Evolutionary conservation across 164 flowering plant species (phyloP).

Genomic region (Vitis cinerea): DNA sequence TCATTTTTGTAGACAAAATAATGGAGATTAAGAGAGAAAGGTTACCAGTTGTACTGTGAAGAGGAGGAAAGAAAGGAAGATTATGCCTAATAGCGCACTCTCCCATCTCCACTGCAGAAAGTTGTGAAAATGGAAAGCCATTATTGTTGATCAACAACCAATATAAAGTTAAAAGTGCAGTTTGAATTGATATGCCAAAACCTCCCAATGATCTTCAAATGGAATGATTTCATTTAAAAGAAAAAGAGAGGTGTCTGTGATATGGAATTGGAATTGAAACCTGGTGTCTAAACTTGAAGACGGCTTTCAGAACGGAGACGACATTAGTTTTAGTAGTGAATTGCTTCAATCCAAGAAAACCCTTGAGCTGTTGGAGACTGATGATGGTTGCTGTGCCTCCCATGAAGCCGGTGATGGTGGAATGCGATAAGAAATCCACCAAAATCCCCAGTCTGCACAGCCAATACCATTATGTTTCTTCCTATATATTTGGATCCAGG

Average conservation of each 20-base stretch:
- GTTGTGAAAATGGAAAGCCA: too few species aligned
- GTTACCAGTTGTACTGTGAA: conserved; percentile 53
- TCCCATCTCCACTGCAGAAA: conserved; percentile 74
- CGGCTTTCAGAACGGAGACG: conserved; percentile 50
- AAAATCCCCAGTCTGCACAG: conserved; percentile 56
- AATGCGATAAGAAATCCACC: conserved; percentile 60
- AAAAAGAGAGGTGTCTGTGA: too few species aligned
- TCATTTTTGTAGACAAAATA: too few species aligned
- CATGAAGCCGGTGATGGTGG: conserved; percentile 70
- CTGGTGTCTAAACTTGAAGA: conserved; percentile 40
- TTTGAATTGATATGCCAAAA: too few species aligned
- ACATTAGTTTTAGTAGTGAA: conserved; percentile 56
- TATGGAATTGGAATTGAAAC: conserved; percentile 9
- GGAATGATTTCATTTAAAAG: too few species aligned
- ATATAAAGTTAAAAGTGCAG: too few species aligned
- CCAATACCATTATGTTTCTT: background rate
- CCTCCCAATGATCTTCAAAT: too few species aligned
- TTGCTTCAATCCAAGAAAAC: conserved; percentile 57
- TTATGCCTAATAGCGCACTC: conserved; percentile 51
- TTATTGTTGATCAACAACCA: too few species aligned
- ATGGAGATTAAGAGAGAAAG: background rate
- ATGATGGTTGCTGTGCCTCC: conserved; percentile 68
- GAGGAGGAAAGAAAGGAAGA: conserved; percentile 60
- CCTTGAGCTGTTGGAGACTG: conserved; percentile 68
- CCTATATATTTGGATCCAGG: background rate